Base-by-base conservation (phyloP, 1,139 yeast genomes). In the Wickerhamomyces sp. region DNA sequence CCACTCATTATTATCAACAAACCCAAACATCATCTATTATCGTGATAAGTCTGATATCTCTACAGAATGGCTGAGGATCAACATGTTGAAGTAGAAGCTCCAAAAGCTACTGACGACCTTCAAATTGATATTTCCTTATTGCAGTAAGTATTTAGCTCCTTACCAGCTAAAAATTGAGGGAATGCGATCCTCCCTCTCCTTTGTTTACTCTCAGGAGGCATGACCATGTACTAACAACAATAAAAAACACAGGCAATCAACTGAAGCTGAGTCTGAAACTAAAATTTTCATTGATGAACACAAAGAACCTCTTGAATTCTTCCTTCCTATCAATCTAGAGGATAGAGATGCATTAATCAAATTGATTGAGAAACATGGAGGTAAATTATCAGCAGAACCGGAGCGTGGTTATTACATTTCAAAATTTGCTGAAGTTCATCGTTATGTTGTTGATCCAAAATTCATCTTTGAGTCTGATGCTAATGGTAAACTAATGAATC, bases 391-490 rank as follows among this genome's bases (percentile, higher is more conserved):
- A 1, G 45, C 45, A 2, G 57, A 54, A 10, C 36, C 46, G 4
- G 41, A 40, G 7, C 36, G 29, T 1, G 56, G 51, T 8, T 40
- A 44, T 14, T 47, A 49, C 26, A 42, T 54, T 18, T 56, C 63
- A 7, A 49, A 49, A n/a, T 45, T 30, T 36, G 47, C 46, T 10
- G 59, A 53, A 29, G 51, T 48, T 7, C 47, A 50, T 18, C 45
- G 52, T 11, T 48, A 50, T 29, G 46, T 46, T 1, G 43, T 51
- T 26, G 59, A 53, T 39, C 62, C 65, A 4, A 52, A 52, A 26
- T 56, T 56, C 33, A 49, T 63, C n/a, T 51, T 30, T 34, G 62
- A 61, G 7, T 52, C 59, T 4, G 48, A 59, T 11, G 49, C 48
- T 13, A 46, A 51, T 40, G 55, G 54, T 13, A 41, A 46, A 6